phyloP scores from a whole-genome alignment of 2,329 filamentous ascomycete genomes.

The Apiospora kogelbergensis region DNA sequence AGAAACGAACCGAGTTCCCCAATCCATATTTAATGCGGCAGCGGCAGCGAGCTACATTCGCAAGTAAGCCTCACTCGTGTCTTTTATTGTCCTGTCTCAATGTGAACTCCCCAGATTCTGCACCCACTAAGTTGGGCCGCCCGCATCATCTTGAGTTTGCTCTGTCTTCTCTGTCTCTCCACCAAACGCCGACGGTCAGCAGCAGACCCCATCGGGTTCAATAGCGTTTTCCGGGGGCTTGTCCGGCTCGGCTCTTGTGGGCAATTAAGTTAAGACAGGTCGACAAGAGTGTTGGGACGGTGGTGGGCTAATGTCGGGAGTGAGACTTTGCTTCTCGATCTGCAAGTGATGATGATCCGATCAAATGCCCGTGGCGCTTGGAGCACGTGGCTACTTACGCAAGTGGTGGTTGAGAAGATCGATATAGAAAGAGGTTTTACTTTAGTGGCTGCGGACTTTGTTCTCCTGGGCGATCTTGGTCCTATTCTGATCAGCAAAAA shows the following conservation, averaged over 20 bases:
- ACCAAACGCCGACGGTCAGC: not conserved
- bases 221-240: not conserved
- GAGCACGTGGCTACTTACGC: no score
- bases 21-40: not conserved
- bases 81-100: not conserved
- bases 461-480: not conserved
- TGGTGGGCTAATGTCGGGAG: not conserved
- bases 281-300: not conserved
- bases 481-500: not conserved
- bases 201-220: not conserved
- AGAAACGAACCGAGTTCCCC: not conserved
- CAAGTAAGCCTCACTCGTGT: not conserved
- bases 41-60: not conserved
- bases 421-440: not conserved
- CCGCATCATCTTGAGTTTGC: not conserved
- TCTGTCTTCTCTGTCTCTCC: not conserved
- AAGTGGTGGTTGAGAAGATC: not conserved
- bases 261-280: not conserved
- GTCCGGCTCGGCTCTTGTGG: not conserved
- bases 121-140: not conserved
- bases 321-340: no score
- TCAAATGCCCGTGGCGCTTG: no score
- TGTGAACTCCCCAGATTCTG: not conserved
- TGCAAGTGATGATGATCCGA: no score
- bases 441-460: not conserved